phyloP scores from a whole-genome alignment of 2,329 filamentous ascomycete genomes.

The Zasmidium angulare region DNA sequence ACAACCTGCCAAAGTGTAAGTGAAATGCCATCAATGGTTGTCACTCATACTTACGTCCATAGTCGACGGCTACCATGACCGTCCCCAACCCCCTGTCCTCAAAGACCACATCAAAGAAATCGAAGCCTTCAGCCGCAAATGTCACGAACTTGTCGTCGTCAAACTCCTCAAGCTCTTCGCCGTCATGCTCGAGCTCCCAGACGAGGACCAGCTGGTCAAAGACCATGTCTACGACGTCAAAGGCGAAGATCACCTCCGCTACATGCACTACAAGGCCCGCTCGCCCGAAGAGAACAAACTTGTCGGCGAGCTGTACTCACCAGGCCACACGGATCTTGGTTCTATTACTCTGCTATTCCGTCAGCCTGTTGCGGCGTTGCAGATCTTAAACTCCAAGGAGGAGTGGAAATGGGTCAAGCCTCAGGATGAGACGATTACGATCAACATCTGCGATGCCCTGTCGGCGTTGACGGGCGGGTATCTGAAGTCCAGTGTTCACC shows the following conservation, averaged over 20 bases:
- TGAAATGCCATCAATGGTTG: neutral
- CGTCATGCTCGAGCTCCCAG: conserved; percentile 58
- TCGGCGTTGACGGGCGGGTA: conserved; percentile 41
- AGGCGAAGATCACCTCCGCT: conserved; percentile 60
- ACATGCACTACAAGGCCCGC: conserved; percentile 30
- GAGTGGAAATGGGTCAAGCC: conserved; percentile 43
- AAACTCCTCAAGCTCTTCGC: conserved; percentile 61
- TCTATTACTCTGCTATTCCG: conserved; percentile 44
- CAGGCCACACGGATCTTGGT: conserved; percentile 45
- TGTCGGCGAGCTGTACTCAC: conserved; percentile 21
- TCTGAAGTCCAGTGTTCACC: conserved; percentile 51
- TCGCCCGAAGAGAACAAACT: conserved; percentile 20
- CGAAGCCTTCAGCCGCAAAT: conserved; percentile 51
- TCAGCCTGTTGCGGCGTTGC: conserved; percentile 41
- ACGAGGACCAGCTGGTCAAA: conserved; percentile 56
- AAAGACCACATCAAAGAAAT: conserved; percentile 54
- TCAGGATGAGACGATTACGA: conserved; percentile 41
- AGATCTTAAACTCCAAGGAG: conserved; percentile 36
- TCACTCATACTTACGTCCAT: conserved; percentile 36
- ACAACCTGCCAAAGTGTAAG: conserved; percentile 50
- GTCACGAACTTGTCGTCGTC: conserved; percentile 56
- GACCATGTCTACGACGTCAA: conserved; percentile 59
- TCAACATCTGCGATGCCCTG: conserved; percentile 43
- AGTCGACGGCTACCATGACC: conserved; percentile 34
- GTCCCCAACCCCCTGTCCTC: conserved; percentile 34